Conservation (phyloP, 768 basidiomycete genomes). For the Xerocomellus amylosporus region DNA sequence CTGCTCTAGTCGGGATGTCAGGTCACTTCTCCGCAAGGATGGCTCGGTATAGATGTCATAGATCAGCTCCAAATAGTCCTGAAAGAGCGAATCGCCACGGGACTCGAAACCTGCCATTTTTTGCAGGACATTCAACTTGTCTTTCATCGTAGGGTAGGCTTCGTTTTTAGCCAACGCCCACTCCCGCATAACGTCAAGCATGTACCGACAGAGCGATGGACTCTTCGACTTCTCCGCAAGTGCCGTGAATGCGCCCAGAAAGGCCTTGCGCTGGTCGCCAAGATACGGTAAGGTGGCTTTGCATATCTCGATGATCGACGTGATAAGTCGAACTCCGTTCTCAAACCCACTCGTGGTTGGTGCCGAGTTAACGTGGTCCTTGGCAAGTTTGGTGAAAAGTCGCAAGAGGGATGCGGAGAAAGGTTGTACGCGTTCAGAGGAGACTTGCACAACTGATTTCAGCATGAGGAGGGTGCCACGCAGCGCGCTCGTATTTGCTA, state of each 20-base stretch:
- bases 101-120: constrained; percentile 85
- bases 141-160: constrained; percentile 88
- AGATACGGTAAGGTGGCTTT: constrained; percentile 76
- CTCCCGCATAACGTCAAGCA: constrained; percentile 80
- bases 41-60: constrained; percentile 94
- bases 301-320: constrained; percentile 83
- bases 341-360: constrained; percentile 51
- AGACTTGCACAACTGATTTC: constrained; percentile 75
- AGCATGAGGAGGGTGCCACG: constrained; percentile 85
- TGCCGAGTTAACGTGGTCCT: constrained; percentile 75
- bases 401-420: constrained; percentile 77
- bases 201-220: constrained; percentile 69
- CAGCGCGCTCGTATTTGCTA: constrained; percentile 67
- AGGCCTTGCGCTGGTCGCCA: constrained; percentile 80
- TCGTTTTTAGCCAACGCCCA: constrained; percentile 91
- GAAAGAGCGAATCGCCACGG: constrained; percentile 75
- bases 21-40: constrained; percentile 79
- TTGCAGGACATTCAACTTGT: constrained; percentile 85
- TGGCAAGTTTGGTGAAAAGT: constrained; percentile 78
- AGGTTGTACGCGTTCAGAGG: constrained; percentile 79
- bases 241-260: constrained; percentile 72
- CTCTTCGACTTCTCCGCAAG: constrained; percentile 91
- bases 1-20: constrained; percentile 90
- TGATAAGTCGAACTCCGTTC: constrained; percentile 61
- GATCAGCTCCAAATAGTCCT: constrained; percentile 83